Evolutionary conservation across 2,329 filamentous ascomycete genomes (phyloP), one percentile per base, ranked within the genome.

Genomic region (Microsporum audouinii): DNA sequence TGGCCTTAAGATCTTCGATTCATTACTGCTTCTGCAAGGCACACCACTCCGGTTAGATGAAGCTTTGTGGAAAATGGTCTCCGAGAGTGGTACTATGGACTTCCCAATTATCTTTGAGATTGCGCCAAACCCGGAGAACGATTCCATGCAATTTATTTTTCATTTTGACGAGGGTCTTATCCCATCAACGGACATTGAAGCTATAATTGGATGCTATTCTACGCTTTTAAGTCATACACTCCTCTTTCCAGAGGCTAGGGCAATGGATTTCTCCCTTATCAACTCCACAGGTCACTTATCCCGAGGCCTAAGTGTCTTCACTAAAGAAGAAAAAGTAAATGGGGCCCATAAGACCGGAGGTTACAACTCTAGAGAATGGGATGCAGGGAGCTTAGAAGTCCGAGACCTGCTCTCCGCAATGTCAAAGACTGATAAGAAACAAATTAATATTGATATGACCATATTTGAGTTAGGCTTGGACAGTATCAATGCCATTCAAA

Each of bases 381-480:
- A 75, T 1, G 64, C 75, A 0, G 66, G 76, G 0, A 85, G 89
- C 67, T 65, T 65, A 0, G 67, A 69, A 2, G 77, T 91, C 41
- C 80, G 85, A 3, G 68, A 77, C 0, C 76, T 84, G 0, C 71
- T 91, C 17, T 79, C 83, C 0, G 74, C 74, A 5, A 78, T 94
- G 29, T 84, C 87, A 0, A 75, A 78, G 1, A 72, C 81, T 3
- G 70, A 81, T 0, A 61, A 70, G 1, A 67, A 77, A 0, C 75
- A 74, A 0, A 85, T 96, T 55, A 68, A 70, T 2, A 79, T 78
- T 10, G 70, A 80, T 7, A 89, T 84, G 0, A 90, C 88, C 0
- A 89, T 97, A 57, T 95, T 92, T 67, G 85, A 88, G 62, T 82
- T 96, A n/a, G 92, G 92, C 0, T 77, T 96, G 2, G 91, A 96